Percentiles rank a stretch among this genome's conserved stretches.
phyloP scores from a whole-genome alignment of 192 early-diverging fungal genomes.

The Gamsiella multidivaricata region DNA sequence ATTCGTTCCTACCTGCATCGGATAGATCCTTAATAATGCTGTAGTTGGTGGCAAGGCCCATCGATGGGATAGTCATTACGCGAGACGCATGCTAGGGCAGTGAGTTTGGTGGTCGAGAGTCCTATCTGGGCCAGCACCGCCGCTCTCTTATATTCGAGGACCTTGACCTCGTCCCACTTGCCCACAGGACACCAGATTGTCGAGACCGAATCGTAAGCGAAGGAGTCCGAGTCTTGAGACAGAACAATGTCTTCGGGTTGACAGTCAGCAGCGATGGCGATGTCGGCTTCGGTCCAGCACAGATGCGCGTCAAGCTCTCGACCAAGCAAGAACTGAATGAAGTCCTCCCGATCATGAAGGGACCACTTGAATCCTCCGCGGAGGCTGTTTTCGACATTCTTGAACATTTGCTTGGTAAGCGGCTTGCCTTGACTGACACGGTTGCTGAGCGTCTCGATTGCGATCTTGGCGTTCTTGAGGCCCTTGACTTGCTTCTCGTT shows the following conservation, averaged over 20 bases:
- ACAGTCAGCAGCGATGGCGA: neutral
- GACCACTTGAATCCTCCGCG: conserved; percentile 9
- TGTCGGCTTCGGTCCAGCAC: conserved; percentile 6
- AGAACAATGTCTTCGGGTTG: conserved; percentile 8
- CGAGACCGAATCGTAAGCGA: neutral
- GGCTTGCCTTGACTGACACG: neutral
- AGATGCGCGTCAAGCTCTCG: conserved; percentile 1
- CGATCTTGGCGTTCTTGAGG: conserved; percentile 9
- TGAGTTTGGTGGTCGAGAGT: conserved; percentile 7
- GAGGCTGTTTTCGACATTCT: conserved; percentile 2
- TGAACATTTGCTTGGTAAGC: conserved; percentile 9
- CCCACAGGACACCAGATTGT: conserved; percentile 7
- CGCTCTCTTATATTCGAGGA: neutral
- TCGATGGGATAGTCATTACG: neutral
- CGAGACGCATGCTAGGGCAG: conserved; percentile 11
- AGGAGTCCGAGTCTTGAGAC: conserved; percentile 10
- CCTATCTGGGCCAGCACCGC: neutral
- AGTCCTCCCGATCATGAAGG: conserved; percentile 3
- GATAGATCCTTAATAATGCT: conserved; percentile 3
- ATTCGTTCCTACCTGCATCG: conserved; percentile 5
- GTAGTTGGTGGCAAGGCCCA: conserved; percentile 9
- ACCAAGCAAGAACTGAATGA: neutral
- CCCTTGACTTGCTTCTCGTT: neutral
- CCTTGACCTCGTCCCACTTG: conserved; percentile 1
- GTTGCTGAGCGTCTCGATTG: conserved; percentile 4